Percentiles rank a stretch among this genome's conserved stretches.
phyloP scores from a whole-genome alignment of 306 rosid species.

The Medicago arabica region DNA sequence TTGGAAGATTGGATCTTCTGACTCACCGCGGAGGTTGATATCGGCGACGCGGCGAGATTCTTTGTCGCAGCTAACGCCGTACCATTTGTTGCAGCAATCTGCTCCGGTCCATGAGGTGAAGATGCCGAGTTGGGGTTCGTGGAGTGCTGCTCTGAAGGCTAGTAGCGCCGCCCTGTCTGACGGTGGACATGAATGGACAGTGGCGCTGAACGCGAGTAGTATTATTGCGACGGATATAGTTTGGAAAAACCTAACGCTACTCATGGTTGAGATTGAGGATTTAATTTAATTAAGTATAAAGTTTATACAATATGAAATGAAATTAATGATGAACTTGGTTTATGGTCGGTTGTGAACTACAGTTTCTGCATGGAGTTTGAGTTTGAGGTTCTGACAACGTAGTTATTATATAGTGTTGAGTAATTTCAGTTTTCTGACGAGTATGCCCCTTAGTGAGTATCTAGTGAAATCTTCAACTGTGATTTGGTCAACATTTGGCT shows the following conservation, averaged over 20 bases:
- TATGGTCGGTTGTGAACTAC: neutral
- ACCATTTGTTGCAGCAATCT: conserved; percentile 88
- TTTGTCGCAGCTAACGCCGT: conserved; percentile 86
- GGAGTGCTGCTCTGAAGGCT: conserved; percentile 72
- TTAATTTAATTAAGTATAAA: neutral
- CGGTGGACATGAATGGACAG: conserved; percentile 66
- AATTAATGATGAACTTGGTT: neutral
- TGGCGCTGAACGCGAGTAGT: conserved; percentile 27
- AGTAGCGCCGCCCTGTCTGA: conserved; percentile 77
- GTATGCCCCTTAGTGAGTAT: conserved; percentile 53
- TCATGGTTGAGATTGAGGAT: conserved; percentile 36
- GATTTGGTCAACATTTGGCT: conserved; percentile 12
- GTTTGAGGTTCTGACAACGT: conserved; percentile 18
- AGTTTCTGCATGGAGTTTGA: conserved; percentile 23
- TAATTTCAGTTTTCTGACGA: conserved; percentile 43
- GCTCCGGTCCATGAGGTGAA: conserved; percentile 83
- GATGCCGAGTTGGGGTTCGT: conserved; percentile 69
- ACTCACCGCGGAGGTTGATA: conserved; percentile 89
- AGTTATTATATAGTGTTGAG: conserved; percentile 23
- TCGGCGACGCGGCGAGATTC: conserved; percentile 74
- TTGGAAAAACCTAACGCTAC: conserved; percentile 5
- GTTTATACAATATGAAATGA: neutral
- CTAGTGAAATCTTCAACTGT: conserved; percentile 39
- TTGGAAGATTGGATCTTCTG: conserved; percentile 76
- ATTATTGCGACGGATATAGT: neutral